phyloP scores from a whole-genome alignment of 495 filamentous ascomycete species.

The Daldinia childiae region DNA sequence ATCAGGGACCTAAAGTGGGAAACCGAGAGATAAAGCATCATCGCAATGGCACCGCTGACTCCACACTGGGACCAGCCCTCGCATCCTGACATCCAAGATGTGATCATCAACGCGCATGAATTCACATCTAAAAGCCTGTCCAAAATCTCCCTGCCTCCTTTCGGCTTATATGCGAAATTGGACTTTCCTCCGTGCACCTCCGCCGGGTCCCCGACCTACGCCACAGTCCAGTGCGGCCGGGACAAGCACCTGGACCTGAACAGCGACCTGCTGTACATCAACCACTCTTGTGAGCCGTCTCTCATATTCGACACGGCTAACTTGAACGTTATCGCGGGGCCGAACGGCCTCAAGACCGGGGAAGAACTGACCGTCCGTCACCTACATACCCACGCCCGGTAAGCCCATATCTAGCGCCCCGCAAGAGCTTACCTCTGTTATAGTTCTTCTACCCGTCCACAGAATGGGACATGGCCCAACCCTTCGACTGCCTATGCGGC shows the following conservation, averaged over 20 bases:
- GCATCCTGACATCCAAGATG: conserved; percentile 60
- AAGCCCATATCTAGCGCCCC: conserved; percentile 25
- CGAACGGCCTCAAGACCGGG: conserved; percentile 63
- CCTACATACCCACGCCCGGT: conserved; percentile 12
- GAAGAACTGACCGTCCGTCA: conserved; percentile 68
- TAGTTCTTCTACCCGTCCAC: conserved; percentile 80
- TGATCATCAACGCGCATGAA: conserved; percentile 57
- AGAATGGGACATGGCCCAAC: conserved; percentile 79
- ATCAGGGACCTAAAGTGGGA: conserved; percentile 14
- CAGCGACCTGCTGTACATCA: conserved; percentile 77
- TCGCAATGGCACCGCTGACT: conserved; percentile 57
- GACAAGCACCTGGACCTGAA: conserved; percentile 76
- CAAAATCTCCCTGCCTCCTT: conserved; percentile 68
- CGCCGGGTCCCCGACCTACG: conserved; percentile 67
- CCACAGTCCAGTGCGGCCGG: conserved; percentile 71
- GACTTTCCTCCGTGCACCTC: conserved; percentile 64
- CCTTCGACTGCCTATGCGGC: conserved; percentile 73
- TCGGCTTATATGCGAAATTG: conserved; percentile 65
- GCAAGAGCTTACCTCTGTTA: conserved; percentile 33
- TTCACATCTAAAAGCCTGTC: conserved; percentile 72
- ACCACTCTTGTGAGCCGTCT: conserved; percentile 76
- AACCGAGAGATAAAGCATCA: conserved; percentile 10
- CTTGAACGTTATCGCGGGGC: conserved; percentile 69
- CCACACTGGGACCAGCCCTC: conserved; percentile 64
- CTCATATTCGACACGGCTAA: conserved; percentile 74